Conservation (phyloP, 2,329 filamentous ascomycete species). For the Albophoma yamanashiensis region DNA sequence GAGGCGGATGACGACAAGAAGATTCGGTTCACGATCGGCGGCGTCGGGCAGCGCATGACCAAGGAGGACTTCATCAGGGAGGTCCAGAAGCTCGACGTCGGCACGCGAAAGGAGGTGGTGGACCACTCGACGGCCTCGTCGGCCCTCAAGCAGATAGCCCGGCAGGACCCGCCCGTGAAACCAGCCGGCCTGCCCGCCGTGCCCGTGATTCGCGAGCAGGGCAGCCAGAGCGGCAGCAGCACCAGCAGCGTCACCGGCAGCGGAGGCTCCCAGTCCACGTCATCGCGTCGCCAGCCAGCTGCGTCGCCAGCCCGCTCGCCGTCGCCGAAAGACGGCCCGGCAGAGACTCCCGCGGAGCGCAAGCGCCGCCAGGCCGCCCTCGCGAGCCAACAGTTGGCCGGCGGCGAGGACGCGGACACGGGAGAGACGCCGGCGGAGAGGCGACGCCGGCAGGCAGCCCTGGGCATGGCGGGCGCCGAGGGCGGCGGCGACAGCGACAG, state of each 20-base stretch:
- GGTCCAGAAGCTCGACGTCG: constrained; percentile 61
- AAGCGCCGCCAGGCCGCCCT: constrained; percentile 50
- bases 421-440: constrained; percentile 66
- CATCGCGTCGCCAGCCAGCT: constrained; percentile 6
- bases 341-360: constrained; percentile 62
- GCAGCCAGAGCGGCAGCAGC: background rate
- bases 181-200: constrained; percentile 4
- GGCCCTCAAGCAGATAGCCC: constrained; percentile 38
- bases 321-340: background rate
- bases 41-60: constrained; percentile 63
- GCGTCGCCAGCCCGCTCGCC: background rate
- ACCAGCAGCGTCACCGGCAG: constrained; percentile 8
- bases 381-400: constrained; percentile 25
- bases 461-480: constrained; percentile 43
- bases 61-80: constrained; percentile 72
- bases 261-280: constrained; percentile 8
- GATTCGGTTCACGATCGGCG: constrained; percentile 67
- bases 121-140: constrained; percentile 37
- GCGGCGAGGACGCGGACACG: constrained; percentile 24
- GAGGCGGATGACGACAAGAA: constrained; percentile 57
- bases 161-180: constrained; percentile 21
- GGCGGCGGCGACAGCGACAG: constrained; percentile 40
- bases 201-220: constrained; percentile 11
- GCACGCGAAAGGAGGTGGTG: constrained; percentile 45
- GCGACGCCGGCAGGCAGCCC: constrained; percentile 60